These are phyloP conservation scores for Phytopythium delawarense DNA, from an alignment of 352 stramenopile species.

Conservation along the genomic window DNA sequence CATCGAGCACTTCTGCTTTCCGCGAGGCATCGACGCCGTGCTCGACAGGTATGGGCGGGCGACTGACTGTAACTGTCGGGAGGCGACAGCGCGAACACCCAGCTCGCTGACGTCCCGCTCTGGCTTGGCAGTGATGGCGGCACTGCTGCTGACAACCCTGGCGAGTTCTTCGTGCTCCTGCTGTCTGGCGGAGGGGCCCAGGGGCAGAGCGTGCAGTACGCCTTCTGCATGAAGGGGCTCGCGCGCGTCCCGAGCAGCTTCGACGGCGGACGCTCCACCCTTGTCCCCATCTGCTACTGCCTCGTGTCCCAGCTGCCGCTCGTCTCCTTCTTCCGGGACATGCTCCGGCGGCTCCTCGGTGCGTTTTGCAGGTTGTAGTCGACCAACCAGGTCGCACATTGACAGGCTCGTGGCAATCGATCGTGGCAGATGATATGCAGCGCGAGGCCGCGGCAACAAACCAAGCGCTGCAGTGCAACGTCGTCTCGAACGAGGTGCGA, in stretches of 20 bases:
- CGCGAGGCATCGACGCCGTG: slow-evolving; percentile 23
- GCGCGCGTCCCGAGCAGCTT: slow-evolving; percentile 16
- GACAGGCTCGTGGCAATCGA: background rate
- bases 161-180: slow-evolving; percentile 46
- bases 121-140: background rate
- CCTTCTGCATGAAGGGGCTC: slow-evolving; percentile 44
- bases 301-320: slow-evolving; percentile 39
- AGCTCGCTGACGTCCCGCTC: background rate
- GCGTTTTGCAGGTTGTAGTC: background rate
- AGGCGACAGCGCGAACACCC: background rate
- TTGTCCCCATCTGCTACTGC: slow-evolving; percentile 48
- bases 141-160: background rate
- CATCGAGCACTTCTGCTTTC: slow-evolving; percentile 77
- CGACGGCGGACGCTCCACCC: slow-evolving; percentile 4
- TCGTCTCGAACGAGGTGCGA: slow-evolving; percentile 42
- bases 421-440: slow-evolving; percentile 15
- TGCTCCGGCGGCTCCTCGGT: slow-evolving; percentile 34
- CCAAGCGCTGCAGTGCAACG: slow-evolving; percentile 11
- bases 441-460: slow-evolving; percentile 12
- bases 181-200: slow-evolving; percentile 43
- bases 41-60: background rate
- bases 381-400: background rate
- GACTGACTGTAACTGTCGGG: background rate
- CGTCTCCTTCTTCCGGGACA: slow-evolving; percentile 34
- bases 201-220: slow-evolving; percentile 51